Evolutionary conservation across 2,329 filamentous ascomycete species (phyloP), one percentile per base, ranked within the genome.

Genomic region (Tolypocladium ovalisporum): DNA sequence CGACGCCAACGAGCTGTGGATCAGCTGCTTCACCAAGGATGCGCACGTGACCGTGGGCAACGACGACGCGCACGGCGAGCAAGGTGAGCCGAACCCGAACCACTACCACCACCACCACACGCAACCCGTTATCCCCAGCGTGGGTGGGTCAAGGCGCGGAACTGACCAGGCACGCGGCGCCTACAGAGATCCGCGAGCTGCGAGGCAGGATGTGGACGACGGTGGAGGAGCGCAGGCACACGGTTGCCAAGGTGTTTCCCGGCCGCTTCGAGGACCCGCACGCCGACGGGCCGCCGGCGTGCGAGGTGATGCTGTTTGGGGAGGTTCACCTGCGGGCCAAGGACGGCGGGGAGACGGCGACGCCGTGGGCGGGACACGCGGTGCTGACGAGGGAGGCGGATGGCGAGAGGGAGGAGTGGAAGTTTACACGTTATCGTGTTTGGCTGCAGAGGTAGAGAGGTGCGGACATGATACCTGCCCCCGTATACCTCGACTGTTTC

Each of bases 171-270:
- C 4, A 3, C 13, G n/a, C 9, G 32, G 32, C 32, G 32, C 32
- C 32, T 34, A 34, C 29, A 79, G 76, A 75, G 42, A 75, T 79
- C 53, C 68, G 69, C 4, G 64, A 64, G 44, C 61, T 79, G 34
- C 71, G 77, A 39, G 60, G 61, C 22, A 65, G 68, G 29, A 79
- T 79, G 76, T 77, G 76, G 75, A 67, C 73, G 15, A 61, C 64
- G 24, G 71, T 77, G 24, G 62, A 65, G 57, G 66, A 68, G 40
- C 68, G 77, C 42, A 73, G 65, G 58, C 77, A 79, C 64, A 70
- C 62, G 2, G 68, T 76, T 32, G 62, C 62, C 35, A 75, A 75
- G 62, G 72, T 76, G 9, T 78, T 77, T 57, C 73, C 74, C 22
- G 75, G 66, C 1, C 59, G 59, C 4, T 76, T 76, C 57, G 44